Percentiles rank a stretch among this genome's conserved stretches.
Evolutionary conservation across 306 rosid genomes (phyloP).

Genomic region (Sesbania bispinosa): DNA sequence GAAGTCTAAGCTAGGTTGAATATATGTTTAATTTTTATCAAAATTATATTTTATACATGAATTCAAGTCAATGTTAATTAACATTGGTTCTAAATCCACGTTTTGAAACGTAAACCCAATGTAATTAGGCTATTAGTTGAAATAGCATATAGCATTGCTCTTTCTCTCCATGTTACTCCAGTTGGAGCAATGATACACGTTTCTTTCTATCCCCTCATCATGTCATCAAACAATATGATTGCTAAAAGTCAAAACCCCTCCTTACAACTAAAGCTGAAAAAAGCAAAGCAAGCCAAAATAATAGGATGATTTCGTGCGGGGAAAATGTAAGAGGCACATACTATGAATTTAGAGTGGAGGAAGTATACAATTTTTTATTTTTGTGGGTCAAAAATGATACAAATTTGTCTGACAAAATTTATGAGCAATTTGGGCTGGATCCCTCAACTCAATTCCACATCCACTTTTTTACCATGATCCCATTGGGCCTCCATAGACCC

Average conservation of each 20-base stretch:
- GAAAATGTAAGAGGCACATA: too few relatives aligned
- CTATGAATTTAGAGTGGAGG: too few relatives aligned
- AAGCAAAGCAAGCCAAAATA: slow-evolving; percentile 8
- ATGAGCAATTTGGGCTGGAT: not conserved
- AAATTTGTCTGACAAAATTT: too few relatives aligned
- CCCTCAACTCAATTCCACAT: not conserved
- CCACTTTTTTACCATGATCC: not conserved
- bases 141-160: too few relatives aligned
- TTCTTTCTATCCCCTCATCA: slow-evolving; percentile 8
- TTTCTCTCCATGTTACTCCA: too few relatives aligned
- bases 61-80: too few relatives aligned
- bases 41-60: too few relatives aligned
- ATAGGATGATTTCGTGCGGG: slow-evolving; percentile 17
- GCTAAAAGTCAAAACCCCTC: slow-evolving; percentile 28
- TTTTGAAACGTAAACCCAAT: too few relatives aligned
- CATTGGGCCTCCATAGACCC: not conserved
- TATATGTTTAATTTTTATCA: too few relatives aligned
- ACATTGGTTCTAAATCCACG: too few relatives aligned
- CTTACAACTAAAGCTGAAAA: slow-evolving; percentile 7
- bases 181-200: slow-evolving; percentile 13
- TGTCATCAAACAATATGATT: slow-evolving; percentile 16
- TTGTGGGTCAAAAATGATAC: too few relatives aligned
- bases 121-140: slow-evolving; percentile 12
- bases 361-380: too few relatives aligned
- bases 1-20: not conserved